Evolutionary conservation across 2,329 filamentous ascomycete genomes (phyloP).

Genomic region (Pseudogymnoascus sp.): DNA sequence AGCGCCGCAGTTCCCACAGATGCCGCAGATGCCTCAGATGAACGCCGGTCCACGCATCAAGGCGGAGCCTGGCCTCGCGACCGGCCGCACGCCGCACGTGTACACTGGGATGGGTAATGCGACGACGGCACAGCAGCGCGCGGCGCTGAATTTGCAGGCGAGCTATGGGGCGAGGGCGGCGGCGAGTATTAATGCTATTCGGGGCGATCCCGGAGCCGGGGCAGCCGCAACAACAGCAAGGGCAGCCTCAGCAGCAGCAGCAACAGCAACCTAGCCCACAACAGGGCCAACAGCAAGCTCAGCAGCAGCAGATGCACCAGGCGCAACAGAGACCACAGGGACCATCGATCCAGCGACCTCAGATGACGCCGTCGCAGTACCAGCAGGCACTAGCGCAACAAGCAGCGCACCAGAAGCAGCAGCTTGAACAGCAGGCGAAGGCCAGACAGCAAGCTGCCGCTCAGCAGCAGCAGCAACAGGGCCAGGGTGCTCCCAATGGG

Average conservation of each 20-base stretch:
- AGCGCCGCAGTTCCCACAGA: slow-evolving; percentile 12
- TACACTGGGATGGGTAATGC: slow-evolving; percentile 21
- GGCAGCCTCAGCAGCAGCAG: slow-evolving; percentile 25
- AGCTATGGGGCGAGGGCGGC: slow-evolving; percentile 59
- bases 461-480: slow-evolving; percentile 30
- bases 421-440: slow-evolving; percentile 24
- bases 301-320: slow-evolving; percentile 21
- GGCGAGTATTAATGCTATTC: slow-evolving; percentile 59
- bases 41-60: slow-evolving; percentile 31
- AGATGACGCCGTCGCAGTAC: slow-evolving; percentile 17
- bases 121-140: slow-evolving; percentile 45
- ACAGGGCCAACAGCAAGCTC: slow-evolving; percentile 16
- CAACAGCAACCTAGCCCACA: slow-evolving; percentile 25
- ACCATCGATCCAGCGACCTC: slow-evolving; percentile 15
- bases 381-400: slow-evolving; percentile 26
- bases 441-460: slow-evolving; percentile 17
- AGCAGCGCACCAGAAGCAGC: slow-evolving; percentile 28
- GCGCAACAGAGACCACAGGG: slow-evolving; percentile 19
- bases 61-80: slow-evolving; percentile 38
- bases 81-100: not conserved
- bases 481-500: slow-evolving; percentile 33
- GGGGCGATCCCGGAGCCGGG: slow-evolving; percentile 26
- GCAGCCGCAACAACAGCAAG: slow-evolving; percentile 23
- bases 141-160: slow-evolving; percentile 49
- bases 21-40: slow-evolving; percentile 14